Base-by-base conservation (phyloP, 305 asterid species). In the Fraxinus floribunda region DNA sequence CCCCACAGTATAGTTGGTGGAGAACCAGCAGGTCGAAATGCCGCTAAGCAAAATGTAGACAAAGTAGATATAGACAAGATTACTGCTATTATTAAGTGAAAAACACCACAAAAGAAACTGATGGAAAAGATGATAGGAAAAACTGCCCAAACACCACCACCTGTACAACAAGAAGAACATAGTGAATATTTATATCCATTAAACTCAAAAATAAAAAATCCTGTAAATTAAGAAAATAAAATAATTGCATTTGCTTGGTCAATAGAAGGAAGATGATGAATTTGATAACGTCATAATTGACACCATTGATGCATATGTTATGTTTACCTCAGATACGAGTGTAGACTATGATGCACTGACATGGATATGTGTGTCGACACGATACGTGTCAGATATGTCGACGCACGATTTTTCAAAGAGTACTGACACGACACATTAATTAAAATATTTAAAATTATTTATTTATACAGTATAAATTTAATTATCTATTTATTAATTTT, bases 1-100 rank as follows among this genome's bases (percentile, higher is more conserved):
- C 98, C 99, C 99, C 99, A 95, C 34, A 90, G 85, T 79, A 95
- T 90, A 80, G 84, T 80, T 41, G 97, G 98, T 44, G 98, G 97
- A 77, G 88, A 80, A 79, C 98, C 98, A 83, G 99, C 94, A 76
- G 94, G 82, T 77, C 82, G 88, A 83, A 95, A 92, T 85, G 98
- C 94, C 81, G 94, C 89, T 24, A 88, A 88, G 92, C 82, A 81
- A 90, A 89, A 95, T 9, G 89, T 86, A 78, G 91, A 88, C 72
- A 94, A 76, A 79, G 99, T 90, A 84, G 88, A 87, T 78, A 90
- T 39, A 74, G 97, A 87, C 87, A 95, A 83, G 46, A 89, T 70
- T 68, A 46, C 84, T 30, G 93, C 84, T 74, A 90, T 11, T 32
- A 84, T 79, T 49, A 88, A 36, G 91, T 90, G 92, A 83, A 90